Evolutionary conservation across 2,329 filamentous ascomycete species (phyloP).

Genomic region (Trichoderma sp.): DNA sequence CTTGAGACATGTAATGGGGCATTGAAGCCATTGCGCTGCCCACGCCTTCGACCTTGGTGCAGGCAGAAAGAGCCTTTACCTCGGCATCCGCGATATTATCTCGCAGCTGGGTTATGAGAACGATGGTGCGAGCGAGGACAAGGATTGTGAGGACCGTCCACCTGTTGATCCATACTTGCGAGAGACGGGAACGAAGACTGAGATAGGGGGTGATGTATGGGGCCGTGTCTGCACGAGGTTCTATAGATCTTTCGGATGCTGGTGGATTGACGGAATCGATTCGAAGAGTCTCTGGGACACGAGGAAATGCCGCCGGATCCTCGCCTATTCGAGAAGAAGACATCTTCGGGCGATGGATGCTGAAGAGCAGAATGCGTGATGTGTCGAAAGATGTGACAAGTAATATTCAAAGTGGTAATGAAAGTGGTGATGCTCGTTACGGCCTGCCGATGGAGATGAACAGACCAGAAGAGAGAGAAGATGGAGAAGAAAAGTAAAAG

Average conservation of each 20-base stretch:
- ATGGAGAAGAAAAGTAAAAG: not conserved
- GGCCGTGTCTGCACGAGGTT: slow-evolving; percentile 52
- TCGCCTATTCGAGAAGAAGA: slow-evolving; percentile 35
- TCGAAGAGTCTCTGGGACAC: slow-evolving; percentile 38
- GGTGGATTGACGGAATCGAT: slow-evolving; percentile 38
- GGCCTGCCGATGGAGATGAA: slow-evolving; percentile 17
- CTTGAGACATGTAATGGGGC: slow-evolving; percentile 88
- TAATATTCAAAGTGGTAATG: slow-evolving; percentile 16
- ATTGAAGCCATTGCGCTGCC: slow-evolving; percentile 96
- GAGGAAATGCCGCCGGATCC: slow-evolving; percentile 33
- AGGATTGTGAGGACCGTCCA: slow-evolving; percentile 91
- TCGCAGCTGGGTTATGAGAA: slow-evolving; percentile 71
- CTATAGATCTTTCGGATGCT: slow-evolving; percentile 31
- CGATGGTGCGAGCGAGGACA: slow-evolving; percentile 74
- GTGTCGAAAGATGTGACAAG: slow-evolving; percentile 26
- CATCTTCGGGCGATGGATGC: slow-evolving; percentile 30
- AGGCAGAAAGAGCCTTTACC: slow-evolving; percentile 79
- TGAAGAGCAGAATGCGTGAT: slow-evolving; percentile 20
- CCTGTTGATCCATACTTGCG: slow-evolving; percentile 95
- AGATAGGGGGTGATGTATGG: slow-evolving; percentile 84
- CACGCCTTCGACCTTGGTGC: slow-evolving; percentile 85
- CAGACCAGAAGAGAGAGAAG: not conserved
- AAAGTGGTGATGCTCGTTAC: not conserved
- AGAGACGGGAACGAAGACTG: slow-evolving; percentile 81
- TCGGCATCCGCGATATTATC: slow-evolving; percentile 73